phyloP scores from a whole-genome alignment of 768 basidiomycete species.

The Termitomyces eurrhizus region DNA sequence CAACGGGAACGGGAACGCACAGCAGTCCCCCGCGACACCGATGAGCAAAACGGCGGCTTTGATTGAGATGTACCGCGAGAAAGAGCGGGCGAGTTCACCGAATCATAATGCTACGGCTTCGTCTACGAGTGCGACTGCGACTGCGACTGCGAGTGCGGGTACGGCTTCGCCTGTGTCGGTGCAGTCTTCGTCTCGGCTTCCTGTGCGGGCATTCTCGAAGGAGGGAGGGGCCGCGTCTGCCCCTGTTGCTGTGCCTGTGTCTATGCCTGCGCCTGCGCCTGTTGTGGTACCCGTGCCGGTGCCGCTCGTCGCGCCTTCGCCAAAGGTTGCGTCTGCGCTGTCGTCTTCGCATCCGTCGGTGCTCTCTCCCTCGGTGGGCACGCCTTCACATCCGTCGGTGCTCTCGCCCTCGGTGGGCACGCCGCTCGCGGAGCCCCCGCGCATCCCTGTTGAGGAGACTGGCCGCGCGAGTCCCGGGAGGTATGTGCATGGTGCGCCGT shows the following conservation, averaged over 20 bases:
- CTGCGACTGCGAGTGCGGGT: no score
- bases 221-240: constrained; percentile 11
- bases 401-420: background rate
- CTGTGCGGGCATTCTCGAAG: constrained; percentile 30
- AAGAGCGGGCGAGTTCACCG: constrained; percentile 45
- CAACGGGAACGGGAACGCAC: background rate
- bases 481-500: constrained; percentile 80
- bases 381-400: constrained; percentile 9
- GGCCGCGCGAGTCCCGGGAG: constrained; percentile 64
- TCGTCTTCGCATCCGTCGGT: constrained; percentile 13
- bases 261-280: background rate
- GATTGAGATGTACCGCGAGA: constrained; percentile 85
- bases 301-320: constrained; percentile 24
- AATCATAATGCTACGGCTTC: constrained; percentile 14
- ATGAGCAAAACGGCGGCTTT: constrained; percentile 70
- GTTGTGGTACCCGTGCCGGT: constrained; percentile 9
- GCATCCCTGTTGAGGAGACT: constrained; percentile 36
- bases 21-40: constrained; percentile 4
- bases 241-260: background rate
- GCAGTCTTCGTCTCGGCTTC: constrained; percentile 28
- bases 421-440: constrained; percentile 28
- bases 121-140: no score
- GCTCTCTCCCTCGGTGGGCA: constrained; percentile 12
- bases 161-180: background rate
- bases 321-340: constrained; percentile 20